Percentiles rank a stretch among this genome's conserved stretches.
phyloP scores from a whole-genome alignment of 2,329 filamentous ascomycete species.

The Phyllosticta citriasiana region DNA sequence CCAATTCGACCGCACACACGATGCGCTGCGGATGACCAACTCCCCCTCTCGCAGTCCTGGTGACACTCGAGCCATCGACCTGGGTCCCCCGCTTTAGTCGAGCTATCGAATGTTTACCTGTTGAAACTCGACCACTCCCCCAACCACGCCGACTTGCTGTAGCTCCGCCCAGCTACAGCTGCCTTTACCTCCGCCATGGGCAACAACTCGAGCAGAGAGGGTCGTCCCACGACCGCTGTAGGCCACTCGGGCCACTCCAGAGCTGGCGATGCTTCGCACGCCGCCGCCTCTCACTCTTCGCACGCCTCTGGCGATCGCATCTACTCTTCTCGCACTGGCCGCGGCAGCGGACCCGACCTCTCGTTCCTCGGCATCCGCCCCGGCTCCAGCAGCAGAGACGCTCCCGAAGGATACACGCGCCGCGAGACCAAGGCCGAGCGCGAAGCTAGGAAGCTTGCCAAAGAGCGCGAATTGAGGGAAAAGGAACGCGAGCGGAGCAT shows the following conservation, averaged over 20 bases:
- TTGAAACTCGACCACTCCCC: neutral
- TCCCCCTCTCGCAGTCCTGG: constrained; percentile 6
- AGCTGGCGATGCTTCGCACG: constrained; percentile 22
- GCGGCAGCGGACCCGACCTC: constrained; percentile 48
- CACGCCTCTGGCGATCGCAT: constrained; percentile 17
- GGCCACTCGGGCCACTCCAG: constrained; percentile 25
- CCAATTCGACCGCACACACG: neutral
- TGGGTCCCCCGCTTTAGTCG: neutral
- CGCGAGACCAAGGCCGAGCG: constrained; percentile 86
- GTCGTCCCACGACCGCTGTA: constrained; percentile 25
- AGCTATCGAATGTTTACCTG: constrained; percentile 3
- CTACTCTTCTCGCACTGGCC: constrained; percentile 33
- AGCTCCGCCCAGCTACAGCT: neutral
- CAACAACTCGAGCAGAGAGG: constrained; percentile 40
- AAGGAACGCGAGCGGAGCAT: constrained; percentile 88
- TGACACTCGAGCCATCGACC: constrained; percentile 8
- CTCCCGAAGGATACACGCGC: constrained; percentile 46
- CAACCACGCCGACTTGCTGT: neutral
- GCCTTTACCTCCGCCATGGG: constrained; percentile 26
- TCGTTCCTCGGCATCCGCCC: constrained; percentile 48
- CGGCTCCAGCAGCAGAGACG: constrained; percentile 37
- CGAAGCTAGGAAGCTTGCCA: constrained; percentile 75
- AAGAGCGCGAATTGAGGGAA: constrained; percentile 61
- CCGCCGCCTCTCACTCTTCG: constrained; percentile 17
- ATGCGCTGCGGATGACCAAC: constrained; percentile 7